Evolutionary conservation across 495 filamentous ascomycete species (phyloP), one percentile per base, ranked within the genome.

Genomic region (Penicillium silybi): DNA sequence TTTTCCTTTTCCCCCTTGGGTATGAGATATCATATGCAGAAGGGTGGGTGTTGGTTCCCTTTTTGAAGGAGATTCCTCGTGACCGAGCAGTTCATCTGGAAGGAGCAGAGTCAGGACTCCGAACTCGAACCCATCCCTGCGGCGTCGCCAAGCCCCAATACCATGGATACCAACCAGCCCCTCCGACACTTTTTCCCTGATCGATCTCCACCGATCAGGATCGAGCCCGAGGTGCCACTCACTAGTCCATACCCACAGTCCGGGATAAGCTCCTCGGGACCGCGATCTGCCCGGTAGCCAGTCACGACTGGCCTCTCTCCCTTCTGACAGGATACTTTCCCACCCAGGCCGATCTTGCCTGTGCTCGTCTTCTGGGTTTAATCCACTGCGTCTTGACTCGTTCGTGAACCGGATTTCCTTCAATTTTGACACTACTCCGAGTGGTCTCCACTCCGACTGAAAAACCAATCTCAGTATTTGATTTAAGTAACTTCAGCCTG

Each of bases 181-280:
- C 50, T 37, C 45, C 42, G 17, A 16, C 41, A n/a, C n/a, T n/a
- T 40, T 42, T 37, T 53, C 41, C 46, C 47, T 41, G 50, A 49
- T 57, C 53, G 58, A 62, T 65, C 61, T 26, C 38, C 57, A 34
- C 56, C 54, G 58, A 64, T 64, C 51, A 27, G 50, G 57, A 63
- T 63, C 61, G 53, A 60, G 27, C 46, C 53, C 50, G 56, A 44
- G 45, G 37, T 38, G 23, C 37, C n/a, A 39, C 2, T 7, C 32
- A 35, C 32, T n/a, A 35, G 6, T 34, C 29, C 22, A 23, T 23
- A 44, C 43, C 44, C 50, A 52, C 48, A 20, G 25, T 34, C 47
- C 50, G 48, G 56, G 53, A 46, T 53, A 60, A 57, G 57, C 57
- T 59, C 56, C 39, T 52, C 52, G 48, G 56, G 47, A 48, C 39